Evolutionary conservation across 2,329 filamentous ascomycete genomes (phyloP), one percentile per base, ranked within the genome.

Genomic region (Torrubiellomyces zombiae): DNA sequence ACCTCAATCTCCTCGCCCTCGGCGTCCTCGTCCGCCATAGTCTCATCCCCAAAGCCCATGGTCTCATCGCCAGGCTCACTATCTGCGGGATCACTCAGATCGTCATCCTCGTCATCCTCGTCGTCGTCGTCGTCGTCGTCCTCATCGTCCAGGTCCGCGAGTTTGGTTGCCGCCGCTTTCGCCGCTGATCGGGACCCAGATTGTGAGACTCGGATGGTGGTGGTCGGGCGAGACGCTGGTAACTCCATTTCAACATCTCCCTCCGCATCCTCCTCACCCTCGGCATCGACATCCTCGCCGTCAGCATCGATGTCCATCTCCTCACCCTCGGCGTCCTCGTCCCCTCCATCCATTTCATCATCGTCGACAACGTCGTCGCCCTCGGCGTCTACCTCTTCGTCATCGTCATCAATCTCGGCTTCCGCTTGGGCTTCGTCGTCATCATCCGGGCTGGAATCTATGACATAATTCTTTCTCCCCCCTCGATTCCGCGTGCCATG

Each of bases 401-500:
- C 54, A 3, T 52, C 52, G 11, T 49, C 44, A 11, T 50, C 44
- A 9, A 43, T 40, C 14, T 48, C 44, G 8, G 43, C 48, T 7
- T 52, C 49, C 7, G 53, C 53, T 7, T 54, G 45, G 1, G 49
- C 50, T 10, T 43, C 52, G 2, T 57, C 56, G 3, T 56, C 55
- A 14, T 57, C 55, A n/a, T 58, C 55, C 18, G 53, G 55, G 27
- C 58, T 60, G 18, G 60, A 65, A 32, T 69, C 65, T 14, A 72
- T 60, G 18, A 68, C 61, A 27, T 71, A 71, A 35, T 58, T 69
- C 48, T 69, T 70, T 47, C 67, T 66, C 11, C 54, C 56, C 5
- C 59, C 61, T 7, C 64, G 57, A 29, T 61, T 66, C 24, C 65
- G 55, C 37, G 62, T 64, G 18, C 59, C 57, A 14, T 55, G 48